These are phyloP conservation scores for Vicia sativa DNA, from an alignment of 306 rosid species.

Conservation along the genomic window DNA sequence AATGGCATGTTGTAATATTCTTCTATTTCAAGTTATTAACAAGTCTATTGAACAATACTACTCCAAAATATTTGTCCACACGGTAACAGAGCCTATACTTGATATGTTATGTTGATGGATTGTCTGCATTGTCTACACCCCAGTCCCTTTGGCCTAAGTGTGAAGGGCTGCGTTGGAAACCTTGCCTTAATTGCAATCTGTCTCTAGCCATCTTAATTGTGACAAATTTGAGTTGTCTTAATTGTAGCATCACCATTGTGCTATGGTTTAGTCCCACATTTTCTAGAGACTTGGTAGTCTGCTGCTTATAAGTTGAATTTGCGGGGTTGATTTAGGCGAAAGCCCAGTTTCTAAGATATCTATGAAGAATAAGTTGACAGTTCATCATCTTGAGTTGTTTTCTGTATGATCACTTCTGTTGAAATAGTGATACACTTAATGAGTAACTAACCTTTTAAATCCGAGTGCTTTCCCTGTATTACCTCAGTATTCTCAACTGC, in stretches of 20 bases:
- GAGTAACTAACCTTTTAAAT: constrained; percentile 12
- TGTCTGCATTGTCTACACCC: background rate
- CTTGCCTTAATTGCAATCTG: too few relatives aligned
- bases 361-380: constrained; percentile 17
- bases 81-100: background rate
- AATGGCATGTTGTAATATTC: background rate
- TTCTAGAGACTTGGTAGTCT: background rate
- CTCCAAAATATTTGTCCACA: background rate
- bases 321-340: background rate
- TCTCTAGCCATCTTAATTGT: background rate
- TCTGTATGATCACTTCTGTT: constrained; percentile 23
- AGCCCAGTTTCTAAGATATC: background rate
- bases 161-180: background rate
- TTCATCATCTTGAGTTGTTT: background rate
- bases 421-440: background rate
- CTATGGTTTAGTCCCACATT: background rate
- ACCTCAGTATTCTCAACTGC: constrained; percentile 11
- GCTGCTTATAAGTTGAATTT: background rate
- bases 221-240: background rate
- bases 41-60: background rate
- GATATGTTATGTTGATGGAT: background rate
- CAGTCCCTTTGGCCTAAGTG: background rate
- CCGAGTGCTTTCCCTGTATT: background rate
- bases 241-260: background rate
- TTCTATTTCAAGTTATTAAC: background rate